These are phyloP conservation scores for Telfairia occidentalis DNA, from an alignment of 331 rosid genomes.

Conservation along the genomic window DNA sequence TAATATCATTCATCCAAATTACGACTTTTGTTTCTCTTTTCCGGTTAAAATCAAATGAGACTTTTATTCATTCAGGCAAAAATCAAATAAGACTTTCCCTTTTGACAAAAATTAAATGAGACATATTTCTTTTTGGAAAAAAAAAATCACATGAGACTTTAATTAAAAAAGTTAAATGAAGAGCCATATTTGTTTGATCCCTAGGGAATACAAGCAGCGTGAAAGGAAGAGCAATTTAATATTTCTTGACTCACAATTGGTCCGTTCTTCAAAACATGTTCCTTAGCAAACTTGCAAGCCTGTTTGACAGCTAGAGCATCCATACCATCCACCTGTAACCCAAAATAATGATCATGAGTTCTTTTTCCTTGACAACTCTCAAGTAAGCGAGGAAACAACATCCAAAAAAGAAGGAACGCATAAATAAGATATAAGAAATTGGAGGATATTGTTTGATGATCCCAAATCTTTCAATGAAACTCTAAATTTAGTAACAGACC, in stretches of 20 bases:
- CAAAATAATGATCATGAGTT: neutral
- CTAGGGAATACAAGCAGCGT: too few relatives aligned
- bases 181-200: too few relatives aligned
- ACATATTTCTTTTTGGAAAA: too few relatives aligned
- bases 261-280: constrained; percentile 85
- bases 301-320: constrained; percentile 93
- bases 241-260: constrained; percentile 64
- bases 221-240: too few relatives aligned
- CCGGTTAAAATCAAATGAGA: too few relatives aligned
- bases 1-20: too few relatives aligned
- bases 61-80: too few relatives aligned
- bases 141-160: too few relatives aligned
- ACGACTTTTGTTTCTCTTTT: too few relatives aligned
- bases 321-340: constrained; percentile 87
- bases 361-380: neutral
- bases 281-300: constrained; percentile 88
- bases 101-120: too few relatives aligned
- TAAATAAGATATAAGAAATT: neutral
- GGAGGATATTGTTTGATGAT: neutral
- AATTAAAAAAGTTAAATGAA: too few relatives aligned
- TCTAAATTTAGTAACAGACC: neutral
- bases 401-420: neutral
- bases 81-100: too few relatives aligned
- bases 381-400: neutral
- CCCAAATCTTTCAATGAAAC: neutral